phyloP scores from a whole-genome alignment of 306 rosid genomes.

The cucumber (Cucumis sativus) region Cucumber_9930_V3 NC_026661.2:20883501-20884000 shows the following conservation, averaged over 20 bases:
- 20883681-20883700: conserved; percentile 94
- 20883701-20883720: conserved; percentile 96
- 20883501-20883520: neutral
- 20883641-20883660: neutral
- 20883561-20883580: neutral
- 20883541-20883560: neutral
- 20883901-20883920: conserved; percentile 94
- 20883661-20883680: conserved; percentile 28
- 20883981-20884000: conserved; percentile 93
- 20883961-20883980: conserved; percentile 97
- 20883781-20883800: conserved; percentile 99
- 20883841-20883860: neutral
- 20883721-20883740: conserved; percentile 95
- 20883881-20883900: conserved; percentile 3
- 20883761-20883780: conserved; percentile 98
- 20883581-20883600: neutral
- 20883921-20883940: conserved; percentile 88
- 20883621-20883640: neutral
- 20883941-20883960: conserved; percentile 99
- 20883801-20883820: conserved; percentile 96
- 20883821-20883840: conserved; percentile 80
- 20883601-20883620: neutral
- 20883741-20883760: conserved; percentile 94
- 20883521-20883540: neutral
- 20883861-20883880: neutral